Base-by-base conservation (phyloP, 108 stramenopile genomes). In the Cylindrotheca fusiformis region DNA sequence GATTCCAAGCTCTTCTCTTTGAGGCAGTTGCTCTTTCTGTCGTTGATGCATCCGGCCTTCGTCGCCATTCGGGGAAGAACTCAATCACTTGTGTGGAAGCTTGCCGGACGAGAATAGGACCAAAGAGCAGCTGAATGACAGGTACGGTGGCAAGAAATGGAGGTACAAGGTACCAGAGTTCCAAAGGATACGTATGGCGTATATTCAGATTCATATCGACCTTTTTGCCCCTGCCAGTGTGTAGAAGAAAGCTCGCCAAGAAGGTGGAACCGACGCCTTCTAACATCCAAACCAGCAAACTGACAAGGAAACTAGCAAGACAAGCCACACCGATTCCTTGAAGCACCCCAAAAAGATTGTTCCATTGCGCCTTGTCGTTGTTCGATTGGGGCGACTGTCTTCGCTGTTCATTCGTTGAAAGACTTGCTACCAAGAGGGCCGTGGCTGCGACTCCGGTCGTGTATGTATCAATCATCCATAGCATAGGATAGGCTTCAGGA, bases 381-480 rank as follows among this genome's bases (percentile, higher is more conserved):
- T 41, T 41, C 6, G 6, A 6, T 6, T 41, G 10, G 36, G 6
- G 36, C 6, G 36, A 41, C 14, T 41, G 6, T 41, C 14, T 41
- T 23, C 54, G 54, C 14, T 22, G 14, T 26, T 55, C 28, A 17
- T 30, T 18, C 25, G 33, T 21, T 33, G 33, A 17, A 25, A 61
- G 27, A 25, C 25, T 17, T 23, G 60, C 60, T 47, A 61, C 22
- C 2, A 26, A 25, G 5, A 61, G 46, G 17, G 22, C 32, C 24
- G 26, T 19, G 2, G 32, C 45, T 4, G 60, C 32, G 27, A 48
- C 60, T 12, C 60, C 60, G 2, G 60, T 61, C 60, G 48, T 61
- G 60, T 61, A 61, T 6, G 60, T 48, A 48, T 61, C 60, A 23
- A 61, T 14, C 8, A 48, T 23, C 60, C 60, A 48, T 20, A 47